phyloP scores from a whole-genome alignment of 129 eudicot species.

The Centaurea solstitialis region DNA sequence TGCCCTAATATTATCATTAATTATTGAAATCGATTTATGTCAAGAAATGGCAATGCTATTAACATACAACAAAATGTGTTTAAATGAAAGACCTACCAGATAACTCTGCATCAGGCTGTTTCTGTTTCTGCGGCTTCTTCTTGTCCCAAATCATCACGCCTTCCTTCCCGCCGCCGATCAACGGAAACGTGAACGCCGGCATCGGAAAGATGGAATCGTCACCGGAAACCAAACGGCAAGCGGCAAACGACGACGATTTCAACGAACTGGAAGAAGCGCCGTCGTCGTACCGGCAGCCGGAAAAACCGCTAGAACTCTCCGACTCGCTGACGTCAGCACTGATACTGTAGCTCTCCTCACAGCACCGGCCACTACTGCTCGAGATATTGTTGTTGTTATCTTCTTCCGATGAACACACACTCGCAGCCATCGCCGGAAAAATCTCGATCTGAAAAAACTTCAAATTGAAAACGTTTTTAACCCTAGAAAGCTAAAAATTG shows the following conservation, averaged over 20 bases:
- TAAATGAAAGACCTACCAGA: conserved; percentile 50
- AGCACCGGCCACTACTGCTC: conserved; percentile 52
- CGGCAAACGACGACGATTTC: conserved; percentile 56
- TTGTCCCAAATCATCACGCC: conserved; percentile 52
- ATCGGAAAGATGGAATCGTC: conserved; percentile 31
- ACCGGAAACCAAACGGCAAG: conserved; percentile 25
- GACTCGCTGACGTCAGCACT: conserved; percentile 97
- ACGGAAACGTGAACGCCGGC: conserved; percentile 53
- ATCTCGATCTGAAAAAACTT: conserved; percentile 4
- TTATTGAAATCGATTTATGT: background rate
- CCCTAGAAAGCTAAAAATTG: background rate
- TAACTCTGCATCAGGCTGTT: conserved; percentile 36
- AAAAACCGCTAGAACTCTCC: conserved; percentile 65
- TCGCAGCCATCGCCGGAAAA: conserved; percentile 26
- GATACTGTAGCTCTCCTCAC: conserved; percentile 63
- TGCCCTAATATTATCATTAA: conserved; percentile 16
- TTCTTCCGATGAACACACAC: conserved; percentile 69
- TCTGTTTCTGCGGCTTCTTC: conserved; percentile 36
- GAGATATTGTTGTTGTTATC: conserved; percentile 24
- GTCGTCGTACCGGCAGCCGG: conserved; percentile 43
- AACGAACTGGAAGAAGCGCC: conserved; percentile 52
- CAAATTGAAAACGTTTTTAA: conserved; percentile 8
- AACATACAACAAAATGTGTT: background rate
- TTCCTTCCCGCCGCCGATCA: conserved; percentile 64
- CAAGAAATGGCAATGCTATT: background rate